phyloP scores from a whole-genome alignment of 2,329 filamentous ascomycete genomes.

The Periconia sp. region DNA sequence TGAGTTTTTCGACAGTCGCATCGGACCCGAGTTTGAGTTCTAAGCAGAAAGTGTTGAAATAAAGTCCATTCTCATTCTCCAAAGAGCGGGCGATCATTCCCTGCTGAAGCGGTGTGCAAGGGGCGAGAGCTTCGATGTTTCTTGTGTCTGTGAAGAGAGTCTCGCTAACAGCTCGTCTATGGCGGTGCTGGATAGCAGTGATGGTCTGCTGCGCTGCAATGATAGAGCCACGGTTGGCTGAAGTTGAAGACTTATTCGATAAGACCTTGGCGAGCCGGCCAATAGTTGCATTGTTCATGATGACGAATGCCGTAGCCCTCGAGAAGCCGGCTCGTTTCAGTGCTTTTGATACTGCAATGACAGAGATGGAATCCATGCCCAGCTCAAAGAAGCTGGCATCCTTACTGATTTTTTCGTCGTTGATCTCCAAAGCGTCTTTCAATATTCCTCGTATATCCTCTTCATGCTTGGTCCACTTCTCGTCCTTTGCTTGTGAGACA shows the following conservation, averaged over 20 bases:
- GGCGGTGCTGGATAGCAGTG: conserved; percentile 67
- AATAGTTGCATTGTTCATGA: conserved; percentile 66
- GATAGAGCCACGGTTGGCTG: conserved; percentile 31
- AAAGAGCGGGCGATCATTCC: conserved; percentile 80
- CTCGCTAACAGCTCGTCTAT: conserved; percentile 60
- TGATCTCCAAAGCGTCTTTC: conserved; percentile 57
- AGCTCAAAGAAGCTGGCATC: conserved; percentile 80
- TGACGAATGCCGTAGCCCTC: conserved; percentile 65
- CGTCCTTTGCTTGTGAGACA: conserved; percentile 18
- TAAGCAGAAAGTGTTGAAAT: conserved; percentile 85
- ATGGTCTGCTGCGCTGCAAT: conserved; percentile 66
- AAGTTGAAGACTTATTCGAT: conserved; percentile 5
- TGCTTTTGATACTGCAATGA: conserved; percentile 69
- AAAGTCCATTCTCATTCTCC: conserved; percentile 63
- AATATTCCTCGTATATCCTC: conserved; percentile 63
- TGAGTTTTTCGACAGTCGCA: conserved; percentile 58
- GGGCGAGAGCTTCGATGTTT: conserved; percentile 74
- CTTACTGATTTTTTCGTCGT: conserved; percentile 53
- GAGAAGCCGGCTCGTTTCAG: conserved; percentile 69
- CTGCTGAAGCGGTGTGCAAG: conserved; percentile 85
- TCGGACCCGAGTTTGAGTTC: conserved; percentile 59
- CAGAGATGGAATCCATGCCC: conserved; percentile 87
- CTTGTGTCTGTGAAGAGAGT: conserved; percentile 57
- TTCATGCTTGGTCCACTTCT: conserved; percentile 41
- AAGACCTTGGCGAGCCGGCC: conserved; percentile 48